phyloP scores from a whole-genome alignment of 306 rosid species.

The Sophora flavescens region DNA sequence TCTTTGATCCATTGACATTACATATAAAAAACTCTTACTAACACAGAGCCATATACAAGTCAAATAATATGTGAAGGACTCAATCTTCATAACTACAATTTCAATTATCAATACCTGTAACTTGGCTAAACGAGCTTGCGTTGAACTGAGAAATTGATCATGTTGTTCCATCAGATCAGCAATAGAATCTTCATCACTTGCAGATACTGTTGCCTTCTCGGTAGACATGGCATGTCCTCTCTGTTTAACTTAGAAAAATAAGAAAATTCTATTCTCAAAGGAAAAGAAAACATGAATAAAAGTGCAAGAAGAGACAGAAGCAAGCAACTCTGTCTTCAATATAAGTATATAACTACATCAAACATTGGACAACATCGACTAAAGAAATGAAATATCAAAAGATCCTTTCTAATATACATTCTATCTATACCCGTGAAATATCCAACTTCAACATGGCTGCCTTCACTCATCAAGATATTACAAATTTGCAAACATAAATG shows the following conservation, averaged over 20 bases:
- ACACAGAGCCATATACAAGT: slow-evolving; percentile 29
- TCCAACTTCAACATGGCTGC: slow-evolving; percentile 1
- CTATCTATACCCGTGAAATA: slow-evolving; percentile 10
- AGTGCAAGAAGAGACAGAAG: slow-evolving; percentile 1
- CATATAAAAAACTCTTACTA: slow-evolving; percentile 36
- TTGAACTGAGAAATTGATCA: slow-evolving; percentile 79
- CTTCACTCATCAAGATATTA: slow-evolving; percentile 11
- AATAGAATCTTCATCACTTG: slow-evolving; percentile 86
- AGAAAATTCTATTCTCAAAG: slow-evolving; percentile 42
- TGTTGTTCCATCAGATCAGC: slow-evolving; percentile 86
- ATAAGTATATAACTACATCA: slow-evolving; percentile 12
- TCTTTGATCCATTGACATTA: slow-evolving; percentile 29
- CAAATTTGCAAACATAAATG: slow-evolving; percentile 16
- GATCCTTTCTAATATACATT: neutral
- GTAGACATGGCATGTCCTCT: slow-evolving; percentile 72
- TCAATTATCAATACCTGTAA: slow-evolving; percentile 70
- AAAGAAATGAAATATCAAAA: neutral
- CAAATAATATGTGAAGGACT: slow-evolving; percentile 34
- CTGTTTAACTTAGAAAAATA: slow-evolving; percentile 61
- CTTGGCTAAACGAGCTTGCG: slow-evolving; percentile 93
- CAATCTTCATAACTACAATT: slow-evolving; percentile 26
- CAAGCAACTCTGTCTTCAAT: slow-evolving; percentile 16
- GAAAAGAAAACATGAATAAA: slow-evolving; percentile 24
- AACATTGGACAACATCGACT: neutral
- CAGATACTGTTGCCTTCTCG: slow-evolving; percentile 80